These are phyloP conservation scores for Vanilla planifolia DNA, from an alignment of 106 monocot species.

Conservation along the genomic window DNA sequence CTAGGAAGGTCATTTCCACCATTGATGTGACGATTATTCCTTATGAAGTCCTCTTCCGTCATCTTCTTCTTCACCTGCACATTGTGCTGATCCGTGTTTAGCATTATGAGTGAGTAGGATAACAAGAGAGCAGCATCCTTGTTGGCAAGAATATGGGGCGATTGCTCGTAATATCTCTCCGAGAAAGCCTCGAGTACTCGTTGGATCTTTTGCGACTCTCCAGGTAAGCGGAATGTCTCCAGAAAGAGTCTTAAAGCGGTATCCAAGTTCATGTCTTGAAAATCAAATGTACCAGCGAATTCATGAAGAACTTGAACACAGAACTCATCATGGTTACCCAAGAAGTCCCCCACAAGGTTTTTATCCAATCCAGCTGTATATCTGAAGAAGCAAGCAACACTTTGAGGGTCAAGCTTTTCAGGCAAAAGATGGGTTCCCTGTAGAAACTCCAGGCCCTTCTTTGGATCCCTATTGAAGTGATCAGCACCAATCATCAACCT, in stretches of 20 bases:
- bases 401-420: conserved; percentile 67
- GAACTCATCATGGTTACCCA: conserved; percentile 76
- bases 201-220: conserved; percentile 81
- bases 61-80: conserved; percentile 76
- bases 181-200: conserved; percentile 77
- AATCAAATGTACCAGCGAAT: conserved; percentile 73
- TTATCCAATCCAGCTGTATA: conserved; percentile 71
- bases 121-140: conserved; percentile 65
- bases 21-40: conserved; percentile 70
- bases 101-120: conserved; percentile 75
- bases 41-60: conserved; percentile 75
- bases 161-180: conserved; percentile 77
- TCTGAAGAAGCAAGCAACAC: conserved; percentile 59
- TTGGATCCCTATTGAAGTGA: conserved; percentile 69
- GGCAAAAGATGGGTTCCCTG: conserved; percentile 72
- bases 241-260: conserved; percentile 68
- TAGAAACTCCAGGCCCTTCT: conserved; percentile 71
- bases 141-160: conserved; percentile 55
- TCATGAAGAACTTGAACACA: conserved; percentile 72
- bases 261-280: conserved; percentile 61
- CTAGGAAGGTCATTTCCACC: conserved; percentile 66
- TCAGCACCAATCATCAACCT: conserved; percentile 58
- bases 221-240: conserved; percentile 69
- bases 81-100: conserved; percentile 83
- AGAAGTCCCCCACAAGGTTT: conserved; percentile 66